Base-by-base conservation (phyloP, 805 yeast species). In the Barnettozyma botsteinii region DNA sequence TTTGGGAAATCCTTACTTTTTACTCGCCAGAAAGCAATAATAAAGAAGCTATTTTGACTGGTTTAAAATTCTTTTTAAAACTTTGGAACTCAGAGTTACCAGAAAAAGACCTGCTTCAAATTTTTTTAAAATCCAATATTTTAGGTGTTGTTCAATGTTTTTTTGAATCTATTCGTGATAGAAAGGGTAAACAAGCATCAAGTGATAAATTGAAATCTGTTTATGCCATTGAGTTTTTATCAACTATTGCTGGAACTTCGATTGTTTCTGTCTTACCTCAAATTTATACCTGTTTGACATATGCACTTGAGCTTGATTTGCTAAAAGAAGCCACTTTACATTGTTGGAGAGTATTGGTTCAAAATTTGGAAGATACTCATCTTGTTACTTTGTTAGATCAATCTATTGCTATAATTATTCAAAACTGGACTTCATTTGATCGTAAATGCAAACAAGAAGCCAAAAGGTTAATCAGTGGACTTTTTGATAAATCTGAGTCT, bases 251-350 rank as follows among this genome's bases (percentile, higher is more conserved):
- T 2, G 72, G 72, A 6, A 64, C 69, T 20, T 67, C 79, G 13
- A 73, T 84, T 23, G 72, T 77, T 5, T 74, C 84, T 2, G 85
- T 86, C 0, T 60, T 84, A 26, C 94, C 96, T 0, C 98, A 89
- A 56, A 75, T 91, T 5, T 81, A 86, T 43, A 83, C 95, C 2
- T 84, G 95, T 51, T 63, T 91, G 11, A 96, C 87, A 55, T 79
- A 88, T 1, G 81, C 91, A 0, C 60, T 89, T 18, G 88, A 81
- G 29, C 73, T 72, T 15, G 62, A 70, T 0, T 77, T 76, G 19
- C 68, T 88, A 12, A 81, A 81, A 43, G 64, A 64, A 13, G 72
- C 73, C 29, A 76, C 91, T 0, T 62, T 93, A 31, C 65, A 70
- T 34, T 82, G 93, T 40, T 81, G 96, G 82, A 67, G 70, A 37